Evolutionary conservation across 2,329 filamentous ascomycete genomes (phyloP).

Genomic region (Rhynchosporium graminicola): DNA sequence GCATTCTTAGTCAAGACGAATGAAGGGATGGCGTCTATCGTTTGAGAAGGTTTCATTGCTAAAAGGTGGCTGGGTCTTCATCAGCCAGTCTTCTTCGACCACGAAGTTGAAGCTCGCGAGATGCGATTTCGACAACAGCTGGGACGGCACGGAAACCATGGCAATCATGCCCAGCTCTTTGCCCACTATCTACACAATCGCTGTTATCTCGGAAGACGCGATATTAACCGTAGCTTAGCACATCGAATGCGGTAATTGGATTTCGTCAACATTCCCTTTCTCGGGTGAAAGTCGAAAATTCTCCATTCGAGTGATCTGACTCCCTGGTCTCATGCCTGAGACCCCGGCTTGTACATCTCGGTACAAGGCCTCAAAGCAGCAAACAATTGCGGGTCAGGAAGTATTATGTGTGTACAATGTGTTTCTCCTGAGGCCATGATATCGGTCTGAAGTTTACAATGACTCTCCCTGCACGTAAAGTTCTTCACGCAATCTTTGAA

Average conservation of each 20-base stretch:
- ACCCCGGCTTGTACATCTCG: constrained; percentile 30
- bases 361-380: constrained; percentile 28
- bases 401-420: constrained; percentile 5
- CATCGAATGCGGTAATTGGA: constrained; percentile 8
- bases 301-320: constrained; percentile 21
- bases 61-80: constrained; percentile 27
- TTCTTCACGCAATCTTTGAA: constrained; percentile 20
- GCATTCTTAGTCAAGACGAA: constrained; percentile 23
- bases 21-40: constrained; percentile 24
- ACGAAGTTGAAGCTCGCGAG: constrained; percentile 29
- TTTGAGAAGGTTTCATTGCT: constrained; percentile 26
- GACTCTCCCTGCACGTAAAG: constrained; percentile 20
- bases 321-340: constrained; percentile 17
- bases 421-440: constrained; percentile 18
- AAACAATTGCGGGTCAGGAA: constrained; percentile 24
- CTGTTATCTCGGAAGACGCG: constrained; percentile 1
- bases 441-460: constrained; percentile 20
- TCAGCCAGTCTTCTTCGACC: constrained; percentile 30
- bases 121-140: constrained; percentile 19
- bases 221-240: neutral
- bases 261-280: constrained; percentile 10
- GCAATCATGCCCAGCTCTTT: constrained; percentile 24
- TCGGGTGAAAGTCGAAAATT: constrained; percentile 11
- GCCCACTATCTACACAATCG: neutral
- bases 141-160: constrained; percentile 23